Percentiles rank a stretch among this genome's conserved stretches.
Evolutionary conservation across 2,329 filamentous ascomycete genomes (phyloP).

Genomic region (Neofusicoccum laricinum): DNA sequence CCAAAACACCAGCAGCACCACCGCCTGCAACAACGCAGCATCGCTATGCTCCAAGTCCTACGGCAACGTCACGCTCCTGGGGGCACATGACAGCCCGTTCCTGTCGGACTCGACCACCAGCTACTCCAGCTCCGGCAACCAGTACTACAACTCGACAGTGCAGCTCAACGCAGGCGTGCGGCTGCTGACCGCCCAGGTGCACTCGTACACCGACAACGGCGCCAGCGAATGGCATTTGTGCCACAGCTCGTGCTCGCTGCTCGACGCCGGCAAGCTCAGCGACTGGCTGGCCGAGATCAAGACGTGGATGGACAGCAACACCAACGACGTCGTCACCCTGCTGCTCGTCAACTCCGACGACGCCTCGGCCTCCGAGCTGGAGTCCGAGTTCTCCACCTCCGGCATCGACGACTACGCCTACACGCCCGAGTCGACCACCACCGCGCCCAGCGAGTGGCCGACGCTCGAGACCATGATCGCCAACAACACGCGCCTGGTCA

Average conservation of each 20-base stretch:
- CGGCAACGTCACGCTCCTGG: constrained; percentile 69
- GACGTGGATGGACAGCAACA: constrained; percentile 62
- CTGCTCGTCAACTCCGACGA: constrained; percentile 67
- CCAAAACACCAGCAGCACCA: neutral
- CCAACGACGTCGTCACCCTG: constrained; percentile 70
- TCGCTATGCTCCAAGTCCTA: constrained; percentile 65
- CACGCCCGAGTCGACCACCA: constrained; percentile 37
- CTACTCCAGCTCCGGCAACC: constrained; percentile 62
- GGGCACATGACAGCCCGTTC: constrained; percentile 68
- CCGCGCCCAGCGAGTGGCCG: constrained; percentile 55
- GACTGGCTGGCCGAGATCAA: constrained; percentile 61
- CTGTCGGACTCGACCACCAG: constrained; percentile 59
- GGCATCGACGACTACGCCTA: constrained; percentile 59
- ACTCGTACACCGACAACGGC: constrained; percentile 45
- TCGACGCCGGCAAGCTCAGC: constrained; percentile 64
- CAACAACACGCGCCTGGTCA: constrained; percentile 59
- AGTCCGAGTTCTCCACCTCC: constrained; percentile 40
- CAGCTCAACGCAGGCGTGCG: constrained; percentile 67
- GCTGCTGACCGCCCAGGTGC: constrained; percentile 66
- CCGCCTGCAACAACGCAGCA: constrained; percentile 73
- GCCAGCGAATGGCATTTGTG: constrained; percentile 57
- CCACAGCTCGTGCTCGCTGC: constrained; percentile 61
- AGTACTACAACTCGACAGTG: constrained; percentile 66
- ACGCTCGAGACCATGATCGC: constrained; percentile 64
- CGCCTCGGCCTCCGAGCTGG: constrained; percentile 51